Evolutionary conservation across 305 asterid genomes (phyloP), one percentile per base, ranked within the genome.

Genomic region (Coffea humblotiana): DNA sequence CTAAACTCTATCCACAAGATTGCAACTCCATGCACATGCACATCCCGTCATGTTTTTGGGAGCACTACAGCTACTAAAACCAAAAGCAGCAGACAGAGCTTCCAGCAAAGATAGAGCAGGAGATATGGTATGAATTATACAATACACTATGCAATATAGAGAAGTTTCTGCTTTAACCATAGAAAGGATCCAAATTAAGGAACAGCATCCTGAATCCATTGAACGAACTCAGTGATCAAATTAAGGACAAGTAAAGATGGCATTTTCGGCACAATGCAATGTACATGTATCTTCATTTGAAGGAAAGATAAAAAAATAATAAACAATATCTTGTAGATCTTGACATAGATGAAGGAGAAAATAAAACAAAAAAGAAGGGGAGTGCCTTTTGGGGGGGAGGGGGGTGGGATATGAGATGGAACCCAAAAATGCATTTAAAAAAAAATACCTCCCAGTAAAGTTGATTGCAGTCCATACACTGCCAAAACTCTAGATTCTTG

Each of bases 401-500:
- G n/a, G n/a, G 29, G 32, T 1, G 32, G 7, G 9, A 54, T n/a
- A 51, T 37, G 10, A 19, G 43, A 58, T 58, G 4, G 16, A 8
- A 74, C 27, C 27, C 23, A 71, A 45, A 47, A 67, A 32, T 15
- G 35, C 66, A 60, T 51, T 63, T 65, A 3, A 40, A 79, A 72
- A 79, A 70, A 83, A 27, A 27, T 91, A 95, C 99, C 98, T 95
- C 99, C 99, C 99, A 95, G 87, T 95, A 95, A 76, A 95, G 97
- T 82, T 92, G 98, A 87, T 90, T 88, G 89, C 99, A 95, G 85
- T 93, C 97, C 91, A 79, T 92, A 87, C 97, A 95, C 87, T 91
- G 95, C 98, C 99, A 95, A 78, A 95, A 95, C 87, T 92, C 94
- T 63, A 93, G 75, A 81, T 93, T 92, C 85, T 86, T 92, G 82